These are phyloP conservation scores for Tulasnella sp. DNA, from an alignment of 768 basidiomycete genomes.

Conservation along the genomic window DNA sequence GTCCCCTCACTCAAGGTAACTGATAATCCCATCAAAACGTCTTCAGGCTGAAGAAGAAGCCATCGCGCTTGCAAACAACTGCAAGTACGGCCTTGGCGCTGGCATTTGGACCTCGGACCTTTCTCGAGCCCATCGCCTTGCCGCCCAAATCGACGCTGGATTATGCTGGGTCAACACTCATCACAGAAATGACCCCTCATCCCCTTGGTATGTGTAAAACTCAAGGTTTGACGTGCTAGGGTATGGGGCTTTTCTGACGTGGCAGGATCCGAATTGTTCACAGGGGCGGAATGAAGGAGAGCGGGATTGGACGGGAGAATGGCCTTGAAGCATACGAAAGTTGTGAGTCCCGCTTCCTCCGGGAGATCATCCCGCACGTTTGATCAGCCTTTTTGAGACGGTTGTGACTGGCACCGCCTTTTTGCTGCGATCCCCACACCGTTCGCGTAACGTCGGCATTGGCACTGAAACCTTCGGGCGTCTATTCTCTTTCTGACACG, in stretches of 20 bases:
- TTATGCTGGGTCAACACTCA: conserved; percentile 86
- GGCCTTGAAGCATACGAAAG: conserved; percentile 72
- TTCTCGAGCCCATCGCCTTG: conserved; percentile 66
- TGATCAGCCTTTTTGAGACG: not conserved
- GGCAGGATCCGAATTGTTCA: not conserved
- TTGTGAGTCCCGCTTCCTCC: conserved; percentile 42
- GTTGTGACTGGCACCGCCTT: not conserved
- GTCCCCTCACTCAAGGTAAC: not conserved
- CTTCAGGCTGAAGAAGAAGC: conserved; percentile 62
- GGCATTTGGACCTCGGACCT: conserved; percentile 73
- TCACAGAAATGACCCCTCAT: conserved; percentile 82
- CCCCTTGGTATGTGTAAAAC: conserved; percentile 56
- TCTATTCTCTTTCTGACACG: not conserved
- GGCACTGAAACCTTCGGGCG: conserved; percentile 1
- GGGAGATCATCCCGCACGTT: not conserved
- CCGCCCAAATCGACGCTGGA: conserved; percentile 61
- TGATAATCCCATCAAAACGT: not conserved
- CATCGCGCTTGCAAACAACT: conserved; percentile 60
- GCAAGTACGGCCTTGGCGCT: conserved; percentile 73
- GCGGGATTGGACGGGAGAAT: conserved; percentile 81
- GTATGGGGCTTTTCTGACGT: not conserved
- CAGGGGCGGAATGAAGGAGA: conserved; percentile 87
- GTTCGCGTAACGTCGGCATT: not conserved
- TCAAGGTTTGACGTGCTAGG: not conserved
- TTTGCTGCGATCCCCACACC: conserved; percentile 5